Evolutionary conservation across 2,329 filamentous ascomycete genomes (phyloP), one percentile per base, ranked within the genome.

Genomic region (Fusarium sp.): DNA sequence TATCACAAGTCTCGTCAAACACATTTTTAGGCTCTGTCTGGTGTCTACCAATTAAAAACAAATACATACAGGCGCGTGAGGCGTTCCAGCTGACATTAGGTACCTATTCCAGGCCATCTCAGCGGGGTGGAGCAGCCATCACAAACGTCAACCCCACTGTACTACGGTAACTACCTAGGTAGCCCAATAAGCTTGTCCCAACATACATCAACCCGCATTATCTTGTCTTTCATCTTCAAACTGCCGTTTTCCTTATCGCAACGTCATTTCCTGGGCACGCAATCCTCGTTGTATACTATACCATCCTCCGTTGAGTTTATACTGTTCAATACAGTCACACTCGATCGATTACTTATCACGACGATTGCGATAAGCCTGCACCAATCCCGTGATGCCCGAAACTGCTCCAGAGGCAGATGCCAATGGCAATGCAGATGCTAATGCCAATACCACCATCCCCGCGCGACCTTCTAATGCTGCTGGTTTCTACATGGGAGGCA

Each of bases 381-480:
- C 43, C 33, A 39, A 47, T 47, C 43, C 35, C 20, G 37, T 57
- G 50, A 62, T 62, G 60, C 32, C 50, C 8, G 58, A 57, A 50
- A 48, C 44, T 56, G 58, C 26, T 35, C 43, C 33, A 47, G 44
- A 62, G 39, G 32, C 58, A 56, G 60, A 63, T 39, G 44, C 32
- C 49, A 24, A 56, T 54, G 20, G 22, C 24, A 40, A 43, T 56
- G 32, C 58, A 48, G 60, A 63, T 39, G 39, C 32, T 37, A 24
- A 56, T 54, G 20, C 28, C 24, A 40, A 43, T 56, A 24, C 28
- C 24, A 30, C 9, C 28, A 30, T 11, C 40, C 41, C 48, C 39
- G 56, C 65, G 20, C 68, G 65, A 67, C 13, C 65, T 55, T 70
- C 73, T 4, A 70, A 56, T 65, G 50, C 67, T 65, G 50, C 67